phyloP scores from a whole-genome alignment of 176 grass and related monocot genomes.

The Oropetium thomaeum region DNA sequence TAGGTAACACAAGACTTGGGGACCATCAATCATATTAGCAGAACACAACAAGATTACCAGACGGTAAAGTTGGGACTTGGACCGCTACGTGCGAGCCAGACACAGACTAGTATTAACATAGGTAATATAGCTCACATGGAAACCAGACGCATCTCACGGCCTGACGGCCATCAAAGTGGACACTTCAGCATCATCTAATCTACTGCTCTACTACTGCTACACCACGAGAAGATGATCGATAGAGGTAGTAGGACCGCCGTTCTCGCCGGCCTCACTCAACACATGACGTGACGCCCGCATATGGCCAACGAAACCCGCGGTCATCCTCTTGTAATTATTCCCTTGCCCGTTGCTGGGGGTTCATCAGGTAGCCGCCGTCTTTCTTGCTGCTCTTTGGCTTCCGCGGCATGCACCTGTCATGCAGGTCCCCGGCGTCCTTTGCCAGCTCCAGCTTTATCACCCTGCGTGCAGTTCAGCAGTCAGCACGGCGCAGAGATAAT shows the following conservation, averaged over 20 bases:
- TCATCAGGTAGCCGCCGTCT: conserved; percentile 45
- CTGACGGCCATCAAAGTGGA: background rate
- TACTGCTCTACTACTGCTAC: background rate
- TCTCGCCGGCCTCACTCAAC: background rate
- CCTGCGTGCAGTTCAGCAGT: conserved; percentile 32
- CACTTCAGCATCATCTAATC: background rate
- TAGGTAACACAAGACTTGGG: background rate
- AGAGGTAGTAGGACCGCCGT: background rate
- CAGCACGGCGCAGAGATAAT: too few relatives aligned
- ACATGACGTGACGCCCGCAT: background rate
- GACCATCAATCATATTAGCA: background rate
- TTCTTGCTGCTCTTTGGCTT: conserved; percentile 54
- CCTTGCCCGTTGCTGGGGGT: conserved; percentile 35
- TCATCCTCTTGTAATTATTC: conserved; percentile 40
- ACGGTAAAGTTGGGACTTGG: background rate
- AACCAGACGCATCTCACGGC: background rate
- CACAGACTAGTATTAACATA: conserved; percentile 6
- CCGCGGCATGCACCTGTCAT: conserved; percentile 71
- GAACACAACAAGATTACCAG: background rate
- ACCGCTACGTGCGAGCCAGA: background rate
- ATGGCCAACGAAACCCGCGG: background rate
- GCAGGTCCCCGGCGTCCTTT: conserved; percentile 52
- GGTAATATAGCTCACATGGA: background rate
- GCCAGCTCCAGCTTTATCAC: conserved; percentile 45
- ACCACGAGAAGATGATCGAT: background rate